Evolutionary conservation across 2,329 filamentous ascomycete genomes (phyloP).

Genomic region (Colletotrichum phormii): DNA sequence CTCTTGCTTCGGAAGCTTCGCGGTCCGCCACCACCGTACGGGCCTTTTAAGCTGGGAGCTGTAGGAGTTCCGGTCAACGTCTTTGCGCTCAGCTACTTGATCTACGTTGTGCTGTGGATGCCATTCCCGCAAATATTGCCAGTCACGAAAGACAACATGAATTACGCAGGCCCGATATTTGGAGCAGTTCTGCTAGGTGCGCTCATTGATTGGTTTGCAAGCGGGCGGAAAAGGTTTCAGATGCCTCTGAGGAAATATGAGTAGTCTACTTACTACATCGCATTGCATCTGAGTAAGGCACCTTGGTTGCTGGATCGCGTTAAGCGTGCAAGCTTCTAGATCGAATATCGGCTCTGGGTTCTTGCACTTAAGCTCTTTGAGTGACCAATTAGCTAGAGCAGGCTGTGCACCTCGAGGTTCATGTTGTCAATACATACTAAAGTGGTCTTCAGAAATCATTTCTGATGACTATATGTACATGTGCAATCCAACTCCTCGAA

Average conservation of each 20-base stretch:
- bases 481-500: neutral
- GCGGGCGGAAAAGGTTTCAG: neutral
- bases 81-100: neutral
- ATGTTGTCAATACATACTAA: too few species aligned
- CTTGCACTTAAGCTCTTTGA: too few species aligned
- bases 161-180: neutral
- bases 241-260: neutral
- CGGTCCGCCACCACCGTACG: neutral
- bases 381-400: too few species aligned
- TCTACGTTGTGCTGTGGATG: constrained; percentile 15
- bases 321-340: too few species aligned
- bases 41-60: neutral
- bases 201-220: neutral
- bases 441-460: too few species aligned
- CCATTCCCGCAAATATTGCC: constrained; percentile 11
- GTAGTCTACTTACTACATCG: neutral
- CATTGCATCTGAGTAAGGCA: too few species aligned
- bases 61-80: neutral
- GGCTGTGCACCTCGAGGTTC: too few species aligned
- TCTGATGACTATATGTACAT: neutral
- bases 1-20: neutral
- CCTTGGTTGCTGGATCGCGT: too few species aligned
- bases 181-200: neutral
- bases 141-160: constrained; percentile 12
- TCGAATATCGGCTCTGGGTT: too few species aligned